Base-by-base conservation (phyloP, 1,139 yeast species). In the Schizosaccharomyces versatilis region DNA sequence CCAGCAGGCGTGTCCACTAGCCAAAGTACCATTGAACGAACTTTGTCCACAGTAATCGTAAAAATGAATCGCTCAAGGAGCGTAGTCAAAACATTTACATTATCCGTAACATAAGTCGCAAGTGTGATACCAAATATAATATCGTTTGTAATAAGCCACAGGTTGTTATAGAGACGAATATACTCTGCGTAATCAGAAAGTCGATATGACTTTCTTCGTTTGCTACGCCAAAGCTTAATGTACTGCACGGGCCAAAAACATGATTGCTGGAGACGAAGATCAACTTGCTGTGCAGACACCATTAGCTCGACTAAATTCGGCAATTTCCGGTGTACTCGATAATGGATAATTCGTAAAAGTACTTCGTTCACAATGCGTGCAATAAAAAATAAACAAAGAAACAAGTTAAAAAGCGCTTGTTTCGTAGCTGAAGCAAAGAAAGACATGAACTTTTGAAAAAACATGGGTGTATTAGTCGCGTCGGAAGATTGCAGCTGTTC, bases 1-100 rank as follows among this genome's bases (percentile, higher is more conserved):
- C 98, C 98, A 8, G 94, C 95, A 0, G 98, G 98, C 65, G 90
- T 84, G 60, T 77, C 77, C 69, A 88, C 85, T 41, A 93, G 72
- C 93, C 95, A 83, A 1, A 71, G 61, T 10, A 88, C 78, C 39
- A 81, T 67, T 2, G 65, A 61, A 47, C 73, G 69, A 54, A 81
- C 67, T 42, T 68, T 54, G 44, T 57, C 68, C 36, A 66, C 64
- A 51, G 73, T 72, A 47, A 78, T 65, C 38, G 68, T 62, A 41
- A 58, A 61, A 10, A 60, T 60, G 51, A 48, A 0, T 65, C 68
- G 44, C 24, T 54, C 55, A 41, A 57, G 39, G n/a, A 41, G 42
- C 32, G 47, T 54, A 2, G 57, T 57, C 9, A 57, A 38, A 6
- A 36, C 19, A 3, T 53, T 47, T 15, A 71, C 68, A 55, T 80